A percentile compares a stretch with the other conserved stretches of the same genome.
Evolutionary conservation across 768 basidiomycete genomes (phyloP).

Genomic region (Tulasnella sp.): DNA sequence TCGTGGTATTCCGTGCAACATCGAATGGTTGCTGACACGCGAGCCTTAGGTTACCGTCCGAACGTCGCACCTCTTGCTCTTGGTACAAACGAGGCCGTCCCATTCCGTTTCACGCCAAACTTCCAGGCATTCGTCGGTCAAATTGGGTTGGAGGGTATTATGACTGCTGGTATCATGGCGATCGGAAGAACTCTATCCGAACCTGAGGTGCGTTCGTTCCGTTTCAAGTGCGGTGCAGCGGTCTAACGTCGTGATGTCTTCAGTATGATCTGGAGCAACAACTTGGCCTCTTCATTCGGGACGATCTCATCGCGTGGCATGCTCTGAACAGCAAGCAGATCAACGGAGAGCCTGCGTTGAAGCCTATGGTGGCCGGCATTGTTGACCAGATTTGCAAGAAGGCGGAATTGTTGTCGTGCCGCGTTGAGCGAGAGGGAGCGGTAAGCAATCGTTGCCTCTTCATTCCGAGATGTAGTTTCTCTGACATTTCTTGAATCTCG

Average conservation of each 20-base stretch:
- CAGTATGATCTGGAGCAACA: constrained; percentile 91
- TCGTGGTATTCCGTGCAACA: neutral
- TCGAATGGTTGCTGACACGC: neutral
- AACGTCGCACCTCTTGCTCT: constrained; percentile 42
- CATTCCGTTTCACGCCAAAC: constrained; percentile 96
- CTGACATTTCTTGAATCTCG: constrained; percentile 9
- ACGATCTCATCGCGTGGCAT: constrained; percentile 77
- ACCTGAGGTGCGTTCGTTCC: constrained; percentile 54
- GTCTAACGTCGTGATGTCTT: neutral
- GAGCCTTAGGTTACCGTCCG: constrained; percentile 25
- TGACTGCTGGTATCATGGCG: constrained; percentile 79
- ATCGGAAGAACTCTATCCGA: constrained; percentile 84
- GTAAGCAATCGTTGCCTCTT: constrained; percentile 28
- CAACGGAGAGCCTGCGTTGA: constrained; percentile 47
- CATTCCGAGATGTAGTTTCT: neutral
- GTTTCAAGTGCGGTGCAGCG: neutral
- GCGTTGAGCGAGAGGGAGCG: constrained; percentile 64
- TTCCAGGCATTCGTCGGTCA: constrained; percentile 89
- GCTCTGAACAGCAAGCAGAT: constrained; percentile 44
- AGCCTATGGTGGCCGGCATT: constrained; percentile 40
- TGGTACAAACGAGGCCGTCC: constrained; percentile 74
- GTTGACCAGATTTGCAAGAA: constrained; percentile 66
- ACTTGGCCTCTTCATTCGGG: constrained; percentile 80
- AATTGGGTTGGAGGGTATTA: constrained; percentile 77
- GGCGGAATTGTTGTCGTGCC: constrained; percentile 76